These are phyloP conservation scores for Thuidium tamariscinum DNA, from an alignment of 225 moss, liverwort and hornwort species.

Conservation along the genomic window DNA sequence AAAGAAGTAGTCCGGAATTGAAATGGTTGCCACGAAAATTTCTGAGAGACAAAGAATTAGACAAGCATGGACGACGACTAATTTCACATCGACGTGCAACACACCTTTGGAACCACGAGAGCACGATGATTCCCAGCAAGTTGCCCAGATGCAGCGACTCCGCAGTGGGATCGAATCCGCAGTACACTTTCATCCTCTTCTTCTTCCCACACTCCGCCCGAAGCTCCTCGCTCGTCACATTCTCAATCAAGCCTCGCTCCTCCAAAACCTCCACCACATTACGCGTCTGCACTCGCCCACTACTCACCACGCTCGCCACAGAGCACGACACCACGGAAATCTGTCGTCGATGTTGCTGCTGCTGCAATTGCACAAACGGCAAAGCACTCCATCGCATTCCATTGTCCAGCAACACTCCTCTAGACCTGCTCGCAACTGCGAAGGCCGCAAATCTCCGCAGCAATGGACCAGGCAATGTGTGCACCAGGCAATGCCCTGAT, in stretches of 20 bases:
- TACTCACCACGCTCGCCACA: neutral
- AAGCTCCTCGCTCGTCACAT: constrained; percentile 67
- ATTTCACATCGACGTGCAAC: neutral
- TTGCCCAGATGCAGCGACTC: constrained; percentile 93
- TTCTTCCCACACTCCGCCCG: constrained; percentile 39
- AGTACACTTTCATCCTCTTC: constrained; percentile 76
- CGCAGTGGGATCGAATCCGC: constrained; percentile 90
- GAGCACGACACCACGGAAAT: neutral
- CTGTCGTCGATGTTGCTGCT: neutral
- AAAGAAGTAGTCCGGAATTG: neutral
- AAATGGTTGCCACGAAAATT: neutral
- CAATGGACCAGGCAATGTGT: constrained; percentile 13
- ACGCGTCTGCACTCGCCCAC: neutral
- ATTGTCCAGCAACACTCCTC: neutral
- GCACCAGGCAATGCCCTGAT: constrained; percentile 12
- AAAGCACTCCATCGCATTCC: neutral
- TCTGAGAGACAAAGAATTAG: neutral
- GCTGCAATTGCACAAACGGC: neutral
- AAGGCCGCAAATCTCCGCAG: constrained; percentile 7
- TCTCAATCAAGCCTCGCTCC: constrained; percentile 75
- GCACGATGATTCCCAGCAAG: constrained; percentile 79
- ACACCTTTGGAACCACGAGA: constrained; percentile 92
- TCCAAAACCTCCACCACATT: constrained; percentile 82
- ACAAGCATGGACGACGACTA: neutral
- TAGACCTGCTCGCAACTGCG: neutral